These are phyloP conservation scores for Rossbeevera mucosa DNA, from an alignment of 768 basidiomycete species.

Conservation along the genomic window DNA sequence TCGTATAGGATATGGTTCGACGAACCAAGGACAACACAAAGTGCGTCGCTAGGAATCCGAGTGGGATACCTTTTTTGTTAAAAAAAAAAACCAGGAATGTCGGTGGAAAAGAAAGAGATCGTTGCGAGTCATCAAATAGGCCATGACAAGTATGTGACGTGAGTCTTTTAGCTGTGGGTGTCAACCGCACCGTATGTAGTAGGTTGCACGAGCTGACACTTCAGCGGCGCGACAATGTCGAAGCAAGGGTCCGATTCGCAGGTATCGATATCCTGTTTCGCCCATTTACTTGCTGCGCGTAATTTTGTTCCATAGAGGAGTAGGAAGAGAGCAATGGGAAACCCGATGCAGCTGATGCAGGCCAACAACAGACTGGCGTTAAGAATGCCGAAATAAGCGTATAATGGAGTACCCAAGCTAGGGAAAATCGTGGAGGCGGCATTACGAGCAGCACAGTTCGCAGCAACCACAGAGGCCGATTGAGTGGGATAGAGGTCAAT, in stretches of 20 bases:
- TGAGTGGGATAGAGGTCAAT: constrained; percentile 25
- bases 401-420: constrained; percentile 17
- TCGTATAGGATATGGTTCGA: not conserved
- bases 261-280: constrained; percentile 12
- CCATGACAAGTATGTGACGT: not conserved
- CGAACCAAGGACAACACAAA: not conserved
- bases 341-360: constrained; percentile 18
- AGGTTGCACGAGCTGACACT: constrained; percentile 2
- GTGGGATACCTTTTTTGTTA: not conserved
- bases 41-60: not conserved
- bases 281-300: constrained; percentile 18
- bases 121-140: not conserved
- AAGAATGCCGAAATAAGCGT: constrained; percentile 15
- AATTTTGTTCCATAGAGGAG: constrained; percentile 12
- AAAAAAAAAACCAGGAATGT: no score
- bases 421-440: constrained; percentile 14
- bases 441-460: constrained; percentile 19
- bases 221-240: constrained; percentile 4
- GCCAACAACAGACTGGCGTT: constrained; percentile 19
- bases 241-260: not conserved
- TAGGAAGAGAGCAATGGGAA: constrained; percentile 16
- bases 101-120: not conserved
- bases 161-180: not conserved
- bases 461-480: constrained; percentile 23
- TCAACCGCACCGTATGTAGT: constrained; percentile 14